A percentile compares a stretch with the other conserved stretches of the same genome.
phyloP scores from a whole-genome alignment of 495 filamentous ascomycete species.

The Trichoderma orchidacearum region DNA sequence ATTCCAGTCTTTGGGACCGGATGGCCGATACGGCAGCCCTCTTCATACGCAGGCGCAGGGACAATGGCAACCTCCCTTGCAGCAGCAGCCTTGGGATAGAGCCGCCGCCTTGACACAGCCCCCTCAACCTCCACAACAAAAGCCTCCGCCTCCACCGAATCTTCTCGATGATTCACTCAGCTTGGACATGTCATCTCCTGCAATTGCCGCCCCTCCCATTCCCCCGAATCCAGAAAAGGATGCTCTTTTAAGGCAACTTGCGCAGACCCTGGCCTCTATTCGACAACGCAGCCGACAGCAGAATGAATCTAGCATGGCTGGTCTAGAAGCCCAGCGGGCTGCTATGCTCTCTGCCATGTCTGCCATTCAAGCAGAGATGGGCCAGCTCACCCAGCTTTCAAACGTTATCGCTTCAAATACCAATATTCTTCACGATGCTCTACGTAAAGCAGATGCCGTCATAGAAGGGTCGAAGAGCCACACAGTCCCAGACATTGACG shows the following conservation, averaged over 20 bases:
- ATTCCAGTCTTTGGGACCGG: neutral
- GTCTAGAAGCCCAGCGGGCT: conserved; percentile 63
- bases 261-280: conserved; percentile 48
- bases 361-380: conserved; percentile 56
- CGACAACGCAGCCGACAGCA: conserved; percentile 49
- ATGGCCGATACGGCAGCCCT: neutral
- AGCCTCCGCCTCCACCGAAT: conserved; percentile 47
- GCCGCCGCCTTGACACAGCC: conserved; percentile 10
- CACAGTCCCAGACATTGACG: conserved; percentile 53
- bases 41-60: neutral
- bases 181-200: conserved; percentile 44
- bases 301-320: conserved; percentile 54
- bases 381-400: conserved; percentile 53
- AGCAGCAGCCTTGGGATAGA: conserved; percentile 16
- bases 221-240: conserved; percentile 97
- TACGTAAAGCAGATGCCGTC: conserved; percentile 66
- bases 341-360: conserved; percentile 57
- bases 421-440: conserved; percentile 55
- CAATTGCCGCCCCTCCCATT: conserved; percentile 57
- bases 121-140: conserved; percentile 17
- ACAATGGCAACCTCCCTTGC: conserved; percentile 11
- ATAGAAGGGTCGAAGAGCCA: conserved; percentile 48
- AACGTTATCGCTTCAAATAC: conserved; percentile 64
- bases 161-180: conserved; percentile 53
- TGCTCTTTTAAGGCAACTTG: conserved; percentile 65